Percentiles rank a stretch among this genome's conserved stretches.
phyloP scores from a whole-genome alignment of 2,329 filamentous ascomycete genomes.

The Fusarium sororula region DNA sequence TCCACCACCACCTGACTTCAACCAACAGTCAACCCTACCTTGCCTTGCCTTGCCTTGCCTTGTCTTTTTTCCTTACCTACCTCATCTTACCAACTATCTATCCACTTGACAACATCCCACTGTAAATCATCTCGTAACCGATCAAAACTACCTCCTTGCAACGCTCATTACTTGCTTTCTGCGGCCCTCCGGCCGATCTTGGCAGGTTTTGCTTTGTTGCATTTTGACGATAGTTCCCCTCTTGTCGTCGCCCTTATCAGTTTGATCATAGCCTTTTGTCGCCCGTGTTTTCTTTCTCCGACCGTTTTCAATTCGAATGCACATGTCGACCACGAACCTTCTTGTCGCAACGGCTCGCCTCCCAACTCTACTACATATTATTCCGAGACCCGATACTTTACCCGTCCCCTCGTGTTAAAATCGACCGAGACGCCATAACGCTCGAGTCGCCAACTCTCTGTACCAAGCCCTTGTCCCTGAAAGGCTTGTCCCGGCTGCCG shows the following conservation, averaged over 20 bases:
- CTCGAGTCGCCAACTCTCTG: constrained; percentile 24
- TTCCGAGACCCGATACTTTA: constrained; percentile 16
- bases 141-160: constrained; percentile 12
- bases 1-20: constrained; percentile 33
- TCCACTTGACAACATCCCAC: constrained; percentile 29
- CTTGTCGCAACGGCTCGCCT: constrained; percentile 36
- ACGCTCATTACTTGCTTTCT: constrained; percentile 28
- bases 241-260: constrained; percentile 22
- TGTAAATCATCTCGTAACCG: constrained; percentile 28
- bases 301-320: constrained; percentile 32
- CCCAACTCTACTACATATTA: constrained; percentile 13
- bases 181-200: constrained; percentile 36
- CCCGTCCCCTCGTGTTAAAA: constrained; percentile 18
- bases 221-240: constrained; percentile 32
- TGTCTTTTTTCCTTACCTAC: not conserved
- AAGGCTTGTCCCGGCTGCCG: constrained; percentile 48
- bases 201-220: constrained; percentile 23
- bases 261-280: constrained; percentile 14
- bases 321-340: constrained; percentile 39
- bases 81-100: constrained; percentile 9
- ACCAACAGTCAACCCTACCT: constrained; percentile 6
- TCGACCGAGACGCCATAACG: constrained; percentile 16
- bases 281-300: constrained; percentile 10
- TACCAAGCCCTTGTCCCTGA: constrained; percentile 33
- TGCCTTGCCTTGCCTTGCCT: not conserved